Percentiles rank a stretch among this genome's conserved stretches.
Conservation (phyloP, 2,329 filamentous ascomycete species). For the Fusarium sp. region DNA sequence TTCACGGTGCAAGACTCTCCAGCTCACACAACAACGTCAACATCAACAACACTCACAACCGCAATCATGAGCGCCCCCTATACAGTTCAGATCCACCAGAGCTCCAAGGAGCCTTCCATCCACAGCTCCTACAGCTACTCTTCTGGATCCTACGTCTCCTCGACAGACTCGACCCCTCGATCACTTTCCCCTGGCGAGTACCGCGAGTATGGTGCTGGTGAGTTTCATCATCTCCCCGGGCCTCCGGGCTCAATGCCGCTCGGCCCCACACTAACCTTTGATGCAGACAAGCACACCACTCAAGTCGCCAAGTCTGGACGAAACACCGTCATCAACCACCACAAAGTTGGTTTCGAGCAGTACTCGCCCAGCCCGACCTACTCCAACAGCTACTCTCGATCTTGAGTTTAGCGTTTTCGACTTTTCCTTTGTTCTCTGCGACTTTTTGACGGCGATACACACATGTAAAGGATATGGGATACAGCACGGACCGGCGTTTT, state of each 20-base stretch:
- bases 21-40: conserved; percentile 12
- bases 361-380: conserved; percentile 46
- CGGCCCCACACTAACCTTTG: conserved; percentile 34
- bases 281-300: conserved; percentile 40
- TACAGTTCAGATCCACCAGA: conserved; percentile 48
- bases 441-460: conserved; percentile 21
- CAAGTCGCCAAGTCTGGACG: conserved; percentile 36
- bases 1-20: conserved; percentile 1
- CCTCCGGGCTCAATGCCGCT: conserved; percentile 5
- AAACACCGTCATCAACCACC: conserved; percentile 48
- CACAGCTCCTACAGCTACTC: conserved; percentile 42
- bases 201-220: conserved; percentile 48
- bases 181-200: conserved; percentile 43
- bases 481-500: conserved; percentile 39
- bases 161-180: conserved; percentile 41
- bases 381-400: conserved; percentile 33
- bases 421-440: conserved; percentile 8
- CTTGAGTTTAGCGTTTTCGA: conserved; percentile 1
- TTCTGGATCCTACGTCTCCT: conserved; percentile 42
- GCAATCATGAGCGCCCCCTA: conserved; percentile 42
- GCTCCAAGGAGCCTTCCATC: conserved; percentile 43
- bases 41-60: conserved; percentile 15
- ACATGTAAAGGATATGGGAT: conserved; percentile 27
- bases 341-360: conserved; percentile 44
- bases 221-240: conserved; percentile 28